A percentile compares a stretch with the other conserved stretches of the same genome.
Conservation (phyloP, 768 basidiomycete species). For the Tricholoma hemisulphureum region DNA sequence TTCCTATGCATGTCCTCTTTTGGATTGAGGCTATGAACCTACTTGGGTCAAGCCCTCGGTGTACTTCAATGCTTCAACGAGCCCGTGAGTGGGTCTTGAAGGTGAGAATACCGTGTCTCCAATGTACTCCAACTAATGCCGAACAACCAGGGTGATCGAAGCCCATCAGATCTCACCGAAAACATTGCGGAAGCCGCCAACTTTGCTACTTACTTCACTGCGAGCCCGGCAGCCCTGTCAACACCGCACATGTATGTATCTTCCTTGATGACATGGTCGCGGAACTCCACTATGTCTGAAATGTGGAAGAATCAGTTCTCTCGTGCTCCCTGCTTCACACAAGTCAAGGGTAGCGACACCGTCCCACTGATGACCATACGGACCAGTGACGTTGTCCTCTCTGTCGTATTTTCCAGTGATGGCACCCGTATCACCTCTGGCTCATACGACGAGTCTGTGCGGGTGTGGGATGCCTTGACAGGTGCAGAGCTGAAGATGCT, state of each 20-base stretch:
- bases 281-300: neutral
- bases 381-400: neutral
- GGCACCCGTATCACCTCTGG: too few species aligned
- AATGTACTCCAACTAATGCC: neutral
- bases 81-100: constrained; percentile 7
- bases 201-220: constrained; percentile 18
- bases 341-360: neutral
- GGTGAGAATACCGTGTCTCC: neutral
- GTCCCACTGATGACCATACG: neutral
- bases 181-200: constrained; percentile 15
- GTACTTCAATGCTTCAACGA: constrained; percentile 17
- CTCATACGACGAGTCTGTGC: too few species aligned
- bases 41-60: constrained; percentile 11
- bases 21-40: constrained; percentile 32
- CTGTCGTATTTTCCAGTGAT: neutral
- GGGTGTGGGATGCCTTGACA: too few species aligned
- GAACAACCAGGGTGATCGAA: neutral
- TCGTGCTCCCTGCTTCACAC: neutral
- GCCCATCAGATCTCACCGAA: neutral
- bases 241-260: constrained; percentile 23
- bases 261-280: constrained; percentile 15
- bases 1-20: constrained; percentile 19
- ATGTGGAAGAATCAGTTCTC: neutral
- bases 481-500: too few species aligned
- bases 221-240: constrained; percentile 10